Evolutionary conservation across 129 eudicot species (phyloP), one percentile per base, ranked within the genome.

Genomic region (Dittrichia graveolens): DNA sequence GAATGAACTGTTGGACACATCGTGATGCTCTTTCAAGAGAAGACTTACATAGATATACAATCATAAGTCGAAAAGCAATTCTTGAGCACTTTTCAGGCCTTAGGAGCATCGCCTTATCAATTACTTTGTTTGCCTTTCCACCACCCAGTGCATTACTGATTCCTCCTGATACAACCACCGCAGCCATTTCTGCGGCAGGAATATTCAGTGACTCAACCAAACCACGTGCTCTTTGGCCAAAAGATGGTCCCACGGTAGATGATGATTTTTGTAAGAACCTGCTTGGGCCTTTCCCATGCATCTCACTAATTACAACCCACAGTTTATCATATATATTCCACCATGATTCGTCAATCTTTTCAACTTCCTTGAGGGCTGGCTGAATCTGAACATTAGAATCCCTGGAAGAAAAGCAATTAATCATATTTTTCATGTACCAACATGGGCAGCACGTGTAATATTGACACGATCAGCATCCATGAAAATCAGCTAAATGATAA

Each of bases 161-260:
- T 31, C 97, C 97, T 34, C 96, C 96, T 3, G 99, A 86, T 56
- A 88, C 99, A 39, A 90, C 96, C 24, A 78, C 96, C 15, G 99
- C 99, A 47, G 99, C 99, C 99, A 95, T 95, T 84, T 95, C 99
- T 41, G 99, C 99, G 43, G 99, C 97, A 53, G 99, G 99, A 39
- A 95, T 95, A 81, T 95, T 95, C 70, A 95, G 74, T 5, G 99
- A 95, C 77, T 95, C 99, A 16, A 95, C 99, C 87, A 95, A 83
- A 34, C 96, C 97, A 77, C 97, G 97, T 45, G 97, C 99, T 83
- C 99, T 83, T 86, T 95, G 99, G 45, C 97, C 87, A 74, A 95
- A 84, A 67, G 99, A 88, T 69, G 99, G 97, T 18, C 80, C 87
- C 4, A 47, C 66, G 39, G 81, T 53, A 35, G 97, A 77, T 75